Evolutionary conservation across 768 basidiomycete genomes (phyloP).

Genomic region (Trametes coccinea): DNA sequence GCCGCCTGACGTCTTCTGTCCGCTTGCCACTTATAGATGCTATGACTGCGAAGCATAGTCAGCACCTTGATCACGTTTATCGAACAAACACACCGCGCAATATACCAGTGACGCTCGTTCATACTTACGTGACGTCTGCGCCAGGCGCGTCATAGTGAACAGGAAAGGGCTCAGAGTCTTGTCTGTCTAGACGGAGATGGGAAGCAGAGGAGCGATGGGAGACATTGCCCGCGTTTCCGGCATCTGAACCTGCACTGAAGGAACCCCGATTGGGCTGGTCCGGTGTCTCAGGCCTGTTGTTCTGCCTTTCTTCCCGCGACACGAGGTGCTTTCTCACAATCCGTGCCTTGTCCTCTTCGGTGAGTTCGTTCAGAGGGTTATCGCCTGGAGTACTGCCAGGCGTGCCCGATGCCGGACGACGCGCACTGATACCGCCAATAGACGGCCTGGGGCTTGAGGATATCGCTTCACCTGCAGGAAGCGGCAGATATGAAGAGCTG

Average conservation of each 20-base stretch:
- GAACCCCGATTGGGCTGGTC: conserved; percentile 30
- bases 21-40: conserved; percentile 94
- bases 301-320: conserved; percentile 60
- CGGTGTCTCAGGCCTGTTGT: conserved; percentile 14
- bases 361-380: conserved; percentile 56
- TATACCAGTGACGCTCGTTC: too few relatives aligned
- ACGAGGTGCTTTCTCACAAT: conserved; percentile 82
- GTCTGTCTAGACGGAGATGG: conserved; percentile 33
- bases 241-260: conserved; percentile 30
- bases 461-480: conserved; percentile 21
- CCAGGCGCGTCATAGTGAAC: conserved; percentile 86
- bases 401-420: conserved; percentile 31
- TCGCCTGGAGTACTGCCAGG: conserved; percentile 35
- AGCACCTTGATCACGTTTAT: neutral
- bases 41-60: conserved; percentile 55
- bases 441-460: conserved; percentile 23
- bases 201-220: conserved; percentile 32
- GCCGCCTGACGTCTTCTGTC: conserved; percentile 62
- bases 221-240: conserved; percentile 34
- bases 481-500: conserved; percentile 17
- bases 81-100: too few relatives aligned
- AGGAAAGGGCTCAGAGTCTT: conserved; percentile 75
- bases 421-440: conserved; percentile 42
- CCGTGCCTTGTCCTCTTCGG: conserved; percentile 82
- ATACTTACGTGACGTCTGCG: conserved; percentile 87